Evolutionary conservation across 768 basidiomycete genomes (phyloP), one percentile per base, ranked within the genome.

Genomic region (Roridomyces roridus): DNA sequence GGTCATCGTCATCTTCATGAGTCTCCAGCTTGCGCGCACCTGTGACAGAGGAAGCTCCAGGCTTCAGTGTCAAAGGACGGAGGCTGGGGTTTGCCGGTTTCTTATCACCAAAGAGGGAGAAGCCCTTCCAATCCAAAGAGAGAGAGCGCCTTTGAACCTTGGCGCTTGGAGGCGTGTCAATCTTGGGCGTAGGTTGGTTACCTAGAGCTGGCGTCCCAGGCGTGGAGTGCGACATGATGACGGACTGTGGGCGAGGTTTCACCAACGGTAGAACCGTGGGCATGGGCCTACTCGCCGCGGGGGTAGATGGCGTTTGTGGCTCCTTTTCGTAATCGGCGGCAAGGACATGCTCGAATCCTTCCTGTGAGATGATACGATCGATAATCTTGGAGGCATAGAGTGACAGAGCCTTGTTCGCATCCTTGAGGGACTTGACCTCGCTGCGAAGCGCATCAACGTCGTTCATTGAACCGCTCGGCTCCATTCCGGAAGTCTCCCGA

Each of bases 321-420:
- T 82, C 76, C 56, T 85, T 83, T 44, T 91, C 90, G 65, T 92
- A 96, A 71, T 98, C 96, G 41, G 85, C 88, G n/a, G 96, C 92
- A 31, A 98, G 85, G 51, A 98, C 91, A 65, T 96, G 94, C 72
- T 98, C 96, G 74, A 96, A 98, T 21, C 95, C 95, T 73, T 97
- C 96, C 72, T 96, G 91, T 1, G 91, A 84, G 65, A 98, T 96
- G 68, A 98, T 97, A 41, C 96, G 86, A 77, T 98, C 96, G 67
- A 98, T 92, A 63, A 98, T 98, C 80, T 98, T 98, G 42, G 93
- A 94, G 5, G 96, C 94, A 68, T 98, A 98, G 36, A 98, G 75
- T 17, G 94, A 94, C 12, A 98, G 78, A 1, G 96, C 96, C 71
- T 96, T 96, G 79, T 97, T 98, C 40, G 94, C 94, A 69, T 97